phyloP scores from a whole-genome alignment of 2,329 filamentous ascomycete species.

The Phialemonium atrogriseum region DNA sequence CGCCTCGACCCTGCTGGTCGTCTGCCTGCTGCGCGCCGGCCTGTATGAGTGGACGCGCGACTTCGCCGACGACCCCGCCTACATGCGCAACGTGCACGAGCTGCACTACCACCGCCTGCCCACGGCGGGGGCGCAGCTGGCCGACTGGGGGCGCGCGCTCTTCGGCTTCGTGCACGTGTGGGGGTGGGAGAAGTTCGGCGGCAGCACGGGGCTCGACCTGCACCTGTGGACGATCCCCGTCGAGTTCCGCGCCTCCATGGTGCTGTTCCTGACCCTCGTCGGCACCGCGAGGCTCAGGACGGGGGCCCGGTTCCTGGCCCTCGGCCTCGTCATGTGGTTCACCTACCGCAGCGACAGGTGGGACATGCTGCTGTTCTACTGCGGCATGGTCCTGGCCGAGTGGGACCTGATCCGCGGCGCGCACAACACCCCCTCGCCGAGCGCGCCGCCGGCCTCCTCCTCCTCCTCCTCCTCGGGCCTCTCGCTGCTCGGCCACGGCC shows the following conservation, averaged over 20 bases:
- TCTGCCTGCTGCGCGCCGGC: conserved; percentile 34
- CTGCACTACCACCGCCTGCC: conserved; percentile 32
- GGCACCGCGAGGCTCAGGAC: conserved; percentile 38
- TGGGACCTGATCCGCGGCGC: conserved; percentile 40
- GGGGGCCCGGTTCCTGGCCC: conserved; percentile 31
- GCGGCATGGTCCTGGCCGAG: conserved; percentile 47
- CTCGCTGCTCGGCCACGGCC: conserved; percentile 1
- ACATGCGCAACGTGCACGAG: conserved; percentile 40
- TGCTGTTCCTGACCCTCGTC: conserved; percentile 45
- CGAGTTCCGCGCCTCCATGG: conserved; percentile 50
- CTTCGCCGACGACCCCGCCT: conserved; percentile 33
- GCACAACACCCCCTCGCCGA: conserved; percentile 17
- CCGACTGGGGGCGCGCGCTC: conserved; percentile 39
- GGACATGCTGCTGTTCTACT: conserved; percentile 48
- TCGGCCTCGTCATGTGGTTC: conserved; percentile 33
- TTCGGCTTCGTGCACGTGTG: conserved; percentile 43
- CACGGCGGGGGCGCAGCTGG: conserved; percentile 29
- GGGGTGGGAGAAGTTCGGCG: conserved; percentile 38
- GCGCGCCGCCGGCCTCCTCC: background rate
- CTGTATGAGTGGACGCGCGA: conserved; percentile 39
- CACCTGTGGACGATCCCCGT: conserved; percentile 57
- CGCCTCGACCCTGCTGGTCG: conserved; percentile 39
- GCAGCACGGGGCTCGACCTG: conserved; percentile 43
- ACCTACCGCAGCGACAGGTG: conserved; percentile 39
- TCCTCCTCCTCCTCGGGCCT: no score